A percentile compares a stretch with the other conserved stretches of the same genome.
phyloP scores from a whole-genome alignment of 176 grass and related monocot genomes.

The Aegilops bicornis region DNA sequence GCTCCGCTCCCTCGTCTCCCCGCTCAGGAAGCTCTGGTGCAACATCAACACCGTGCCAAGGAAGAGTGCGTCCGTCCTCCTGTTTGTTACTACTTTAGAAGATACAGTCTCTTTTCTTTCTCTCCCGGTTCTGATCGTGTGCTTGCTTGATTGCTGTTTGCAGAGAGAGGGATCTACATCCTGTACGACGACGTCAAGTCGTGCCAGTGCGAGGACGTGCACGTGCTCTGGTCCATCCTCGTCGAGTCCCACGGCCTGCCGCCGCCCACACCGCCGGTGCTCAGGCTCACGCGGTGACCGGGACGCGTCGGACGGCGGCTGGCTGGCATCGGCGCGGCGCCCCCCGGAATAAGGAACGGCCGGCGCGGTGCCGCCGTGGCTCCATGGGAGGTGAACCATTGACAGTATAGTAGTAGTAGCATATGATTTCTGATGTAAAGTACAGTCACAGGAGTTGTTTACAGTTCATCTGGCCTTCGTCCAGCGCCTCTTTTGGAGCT shows the following conservation, averaged over 20 bases:
- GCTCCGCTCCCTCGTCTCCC: constrained; percentile 44
- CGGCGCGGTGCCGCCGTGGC: no score
- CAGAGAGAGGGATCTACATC: constrained; percentile 54
- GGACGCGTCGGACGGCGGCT: neutral
- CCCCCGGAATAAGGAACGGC: constrained; percentile 33
- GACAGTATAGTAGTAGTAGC: neutral
- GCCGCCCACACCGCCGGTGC: constrained; percentile 26
- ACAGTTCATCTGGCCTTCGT: neutral
- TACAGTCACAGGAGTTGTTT: neutral
- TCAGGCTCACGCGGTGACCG: constrained; percentile 24
- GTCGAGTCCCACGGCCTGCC: constrained; percentile 51
- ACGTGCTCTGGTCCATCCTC: constrained; percentile 63
- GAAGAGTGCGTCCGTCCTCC: constrained; percentile 30
- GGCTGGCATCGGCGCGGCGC: neutral
- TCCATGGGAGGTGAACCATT: constrained; percentile 19
- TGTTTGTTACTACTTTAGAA: no score
- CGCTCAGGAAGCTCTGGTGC: constrained; percentile 55
- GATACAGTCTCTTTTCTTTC: neutral
- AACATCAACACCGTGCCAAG: constrained; percentile 24
- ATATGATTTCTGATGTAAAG: neutral
- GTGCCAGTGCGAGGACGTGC: constrained; percentile 76
- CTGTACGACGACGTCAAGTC: constrained; percentile 69
- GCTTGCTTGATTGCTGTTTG: no score
- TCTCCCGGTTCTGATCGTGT: neutral
- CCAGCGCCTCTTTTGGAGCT: constrained; percentile 27